Evolutionary conservation across 73 alveolate species (phyloP).

Genomic region (Paramecium biaurelia): DNA sequence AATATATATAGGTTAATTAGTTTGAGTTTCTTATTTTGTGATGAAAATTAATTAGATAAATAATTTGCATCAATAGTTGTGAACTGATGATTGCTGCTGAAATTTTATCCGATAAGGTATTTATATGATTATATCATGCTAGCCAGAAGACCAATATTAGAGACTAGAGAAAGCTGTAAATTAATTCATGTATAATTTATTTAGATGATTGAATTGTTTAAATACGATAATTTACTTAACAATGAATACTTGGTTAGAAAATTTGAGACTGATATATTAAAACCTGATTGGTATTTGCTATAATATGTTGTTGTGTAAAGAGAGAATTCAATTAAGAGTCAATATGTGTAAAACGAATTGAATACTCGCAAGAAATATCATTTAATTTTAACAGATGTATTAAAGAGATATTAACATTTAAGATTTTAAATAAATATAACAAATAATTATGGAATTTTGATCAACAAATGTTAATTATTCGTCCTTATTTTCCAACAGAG

Average conservation of each 20-base stretch:
- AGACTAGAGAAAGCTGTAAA: constrained; percentile 38
- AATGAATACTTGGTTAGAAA: constrained; percentile 39
- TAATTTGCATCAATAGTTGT: background rate
- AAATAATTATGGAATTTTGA: constrained; percentile 22
- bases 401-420: background rate
- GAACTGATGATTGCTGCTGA: background rate
- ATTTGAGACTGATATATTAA: constrained; percentile 14
- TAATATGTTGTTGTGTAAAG: constrained; percentile 34
- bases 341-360: constrained; percentile 38
- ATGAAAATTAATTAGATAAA: background rate
- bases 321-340: constrained; percentile 33
- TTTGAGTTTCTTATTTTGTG: background rate
- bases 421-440: constrained; percentile 7
- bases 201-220: constrained; percentile 27
- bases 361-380: constrained; percentile 36
- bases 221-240: constrained; percentile 8
- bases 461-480: background rate
- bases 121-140: background rate
- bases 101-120: constrained; percentile 25
- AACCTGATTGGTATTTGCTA: background rate
- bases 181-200: background rate
- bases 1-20: background rate
- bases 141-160: constrained; percentile 1
- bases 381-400: constrained; percentile 19
- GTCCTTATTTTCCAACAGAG: constrained; percentile 40